Evolutionary conservation across 163 green algal genomes (phyloP), one percentile per base, ranked within the genome.

Genomic region (Volvox carteri): DNA sequence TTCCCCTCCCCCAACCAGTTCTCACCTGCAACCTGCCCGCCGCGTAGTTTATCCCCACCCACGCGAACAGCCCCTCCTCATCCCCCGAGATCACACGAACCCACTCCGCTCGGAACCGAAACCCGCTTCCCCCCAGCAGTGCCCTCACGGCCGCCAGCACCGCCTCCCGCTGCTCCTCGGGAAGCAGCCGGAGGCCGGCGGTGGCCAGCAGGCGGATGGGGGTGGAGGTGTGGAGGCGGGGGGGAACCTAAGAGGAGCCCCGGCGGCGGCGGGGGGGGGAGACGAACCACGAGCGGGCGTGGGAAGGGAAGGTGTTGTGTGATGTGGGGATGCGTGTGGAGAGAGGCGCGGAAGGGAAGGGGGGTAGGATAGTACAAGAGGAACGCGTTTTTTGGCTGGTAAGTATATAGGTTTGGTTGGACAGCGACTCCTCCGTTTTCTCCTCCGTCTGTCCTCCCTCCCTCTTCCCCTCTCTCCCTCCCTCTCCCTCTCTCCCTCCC

Each of bases 31-130:
- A 86, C 37, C 88, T 89, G 1, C 93, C 94, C 33, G 91, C 90
- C 1, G 94, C 94, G 86, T 97, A 98, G 88, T 98, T 98, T 62
- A 93, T 90, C 0, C 94, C 93, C 56, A 94, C 88, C 93, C 94
- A 98, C 14, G 91, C 95, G 78, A 94, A 97, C 65, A 97, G 58
- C 0, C 95, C 96, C 92, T 98, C 96, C 54, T 93, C 78, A 2
- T 70, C 75, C 7, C 95, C 94, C 7, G 65, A 78, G 68, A 96
- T 84, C 19, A 96, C 78, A 0, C 81, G 68, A 1, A 90, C 91
- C 90, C 88, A 90, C 28, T 70, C 54, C 7, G 52, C 37, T 52
- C n/a, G 80, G 25, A 81, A 86, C 2, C 41, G 16, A 76, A 88
- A 90, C 0, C 77, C 79, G 37, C 52, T 78, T 39, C 21, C 60